Conservation (phyloP, 371 early-diverging fungal species). For the Syncephalastrum contaminatum region DNA sequence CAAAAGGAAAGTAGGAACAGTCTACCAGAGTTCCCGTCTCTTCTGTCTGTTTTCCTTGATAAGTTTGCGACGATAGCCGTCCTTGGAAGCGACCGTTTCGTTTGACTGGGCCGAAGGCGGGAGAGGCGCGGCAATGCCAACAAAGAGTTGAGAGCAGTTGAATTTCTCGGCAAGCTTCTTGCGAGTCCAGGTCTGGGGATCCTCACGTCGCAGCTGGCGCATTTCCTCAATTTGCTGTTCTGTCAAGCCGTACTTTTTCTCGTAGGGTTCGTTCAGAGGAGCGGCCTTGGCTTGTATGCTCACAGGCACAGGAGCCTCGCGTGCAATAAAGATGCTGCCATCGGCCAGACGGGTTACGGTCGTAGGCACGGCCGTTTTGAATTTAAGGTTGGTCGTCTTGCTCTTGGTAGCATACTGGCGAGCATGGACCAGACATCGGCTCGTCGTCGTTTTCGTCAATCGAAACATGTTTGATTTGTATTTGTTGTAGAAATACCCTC, state of each 20-base stretch:
- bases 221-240: slow-evolving; percentile 38
- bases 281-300: slow-evolving; percentile 24
- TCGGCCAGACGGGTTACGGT: slow-evolving; percentile 30
- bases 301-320: slow-evolving; percentile 32
- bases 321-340: slow-evolving; percentile 38
- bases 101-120: neutral
- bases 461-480: slow-evolving; percentile 8
- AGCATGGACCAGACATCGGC: slow-evolving; percentile 2
- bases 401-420: slow-evolving; percentile 50
- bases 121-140: slow-evolving; percentile 36
- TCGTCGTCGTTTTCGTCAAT: slow-evolving; percentile 15
- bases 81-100: slow-evolving; percentile 9
- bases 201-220: slow-evolving; percentile 39
- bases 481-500: slow-evolving; percentile 2
- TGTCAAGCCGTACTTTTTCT: slow-evolving; percentile 19
- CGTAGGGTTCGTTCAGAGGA: slow-evolving; percentile 18
- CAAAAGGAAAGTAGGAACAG: neutral
- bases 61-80: slow-evolving; percentile 40
- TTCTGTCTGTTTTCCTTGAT: slow-evolving; percentile 41
- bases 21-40: slow-evolving; percentile 47
- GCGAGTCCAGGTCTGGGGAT: slow-evolving; percentile 49
- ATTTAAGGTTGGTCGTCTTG: slow-evolving; percentile 41
- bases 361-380: slow-evolving; percentile 37
- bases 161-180: slow-evolving; percentile 48
- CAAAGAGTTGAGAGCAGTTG: slow-evolving; percentile 44